Base-by-base conservation (phyloP, 1,284 basidiomycete genomes). In the Ustanciosporium gigantosporum region DNA sequence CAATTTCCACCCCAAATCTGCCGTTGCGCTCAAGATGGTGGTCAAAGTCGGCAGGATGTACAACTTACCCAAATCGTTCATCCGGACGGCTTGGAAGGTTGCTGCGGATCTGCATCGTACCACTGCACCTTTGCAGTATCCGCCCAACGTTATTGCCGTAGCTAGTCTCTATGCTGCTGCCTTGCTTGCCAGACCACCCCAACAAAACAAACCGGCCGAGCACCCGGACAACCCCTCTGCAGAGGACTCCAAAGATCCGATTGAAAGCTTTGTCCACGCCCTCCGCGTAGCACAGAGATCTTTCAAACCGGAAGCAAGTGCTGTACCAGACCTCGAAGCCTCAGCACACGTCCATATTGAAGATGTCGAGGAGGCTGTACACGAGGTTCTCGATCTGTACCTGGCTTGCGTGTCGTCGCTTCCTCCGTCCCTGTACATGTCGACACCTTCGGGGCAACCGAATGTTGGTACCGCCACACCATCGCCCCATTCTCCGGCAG, bases 1-100 rank as follows among this genome's bases (percentile, higher is more conserved):
- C 83, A 94, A 95, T 71, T 97, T 98, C 77, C 89, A 88, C 1
- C 86, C 88, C 4, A 83, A 84, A 7, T 53, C 62, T n/a, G 48
- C 49, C n/a, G 24, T 25, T 5, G 46, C 62, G 5, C 51, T 74
- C 36, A 61, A 52, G 27, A 55, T 64, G 46, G 51, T 65, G 14
- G 51, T 74, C 55, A 75, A 75, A 43, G 21, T 72, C 2, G 69
- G 64, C 0, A 34, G 66, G 20, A 35, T 31, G 20, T 55, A 65
- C 44, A 31, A 48, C 4, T 13, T 70, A 31, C 37, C 61, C 31
- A 65, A 61, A 45, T 41, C 47, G 15, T 46, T 59, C 19, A 48
- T 48, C 6, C 36, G 50, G n/a, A 51, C 62, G 1, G 64, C 73
- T 0, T 77, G 74, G 74, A 67, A 69, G 41, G 37, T 74, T 6